Conservation (phyloP, 805 yeast species). For the Cyberlindnera americana region DNA sequence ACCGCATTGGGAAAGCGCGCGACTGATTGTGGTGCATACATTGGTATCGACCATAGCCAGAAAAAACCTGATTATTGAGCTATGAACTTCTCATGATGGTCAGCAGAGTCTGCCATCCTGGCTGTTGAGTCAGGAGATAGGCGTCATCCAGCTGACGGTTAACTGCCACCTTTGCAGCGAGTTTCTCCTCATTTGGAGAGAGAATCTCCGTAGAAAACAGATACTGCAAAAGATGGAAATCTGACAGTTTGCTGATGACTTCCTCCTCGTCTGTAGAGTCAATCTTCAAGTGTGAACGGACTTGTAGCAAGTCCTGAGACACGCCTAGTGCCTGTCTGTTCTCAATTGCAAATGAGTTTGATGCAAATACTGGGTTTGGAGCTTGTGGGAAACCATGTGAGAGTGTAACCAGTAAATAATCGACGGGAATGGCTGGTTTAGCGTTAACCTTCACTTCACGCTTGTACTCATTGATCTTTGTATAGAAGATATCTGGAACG, state of each 20-base stretch:
- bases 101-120: conserved; percentile 81
- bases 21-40: not conserved
- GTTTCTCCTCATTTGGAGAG: conserved; percentile 47
- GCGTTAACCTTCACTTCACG: conserved; percentile 85
- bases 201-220: conserved; percentile 55
- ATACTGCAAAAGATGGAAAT: conserved; percentile 74
- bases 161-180: conserved; percentile 47
- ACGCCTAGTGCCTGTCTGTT: conserved; percentile 75
- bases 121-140: conserved; percentile 48
- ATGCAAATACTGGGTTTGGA: conserved; percentile 46
- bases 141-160: conserved; percentile 41
- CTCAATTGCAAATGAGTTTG: conserved; percentile 64
- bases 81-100: conserved; percentile 42
- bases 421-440: conserved; percentile 91
- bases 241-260: conserved; percentile 43
- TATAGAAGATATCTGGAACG: conserved; percentile 92
- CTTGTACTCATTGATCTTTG: conserved; percentile 82
- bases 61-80: not conserved
- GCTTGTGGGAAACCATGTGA: conserved; percentile 89
- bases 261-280: conserved; percentile 24
- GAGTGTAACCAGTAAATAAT: conserved; percentile 77
- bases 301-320: conserved; percentile 58
- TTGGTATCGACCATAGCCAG: too few species aligned
- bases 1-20: conserved; percentile 3
- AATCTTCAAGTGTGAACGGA: conserved; percentile 48